Evolutionary conservation across 2,329 filamentous ascomycete genomes (phyloP).

Genomic region (Talaromyces sp.): DNA sequence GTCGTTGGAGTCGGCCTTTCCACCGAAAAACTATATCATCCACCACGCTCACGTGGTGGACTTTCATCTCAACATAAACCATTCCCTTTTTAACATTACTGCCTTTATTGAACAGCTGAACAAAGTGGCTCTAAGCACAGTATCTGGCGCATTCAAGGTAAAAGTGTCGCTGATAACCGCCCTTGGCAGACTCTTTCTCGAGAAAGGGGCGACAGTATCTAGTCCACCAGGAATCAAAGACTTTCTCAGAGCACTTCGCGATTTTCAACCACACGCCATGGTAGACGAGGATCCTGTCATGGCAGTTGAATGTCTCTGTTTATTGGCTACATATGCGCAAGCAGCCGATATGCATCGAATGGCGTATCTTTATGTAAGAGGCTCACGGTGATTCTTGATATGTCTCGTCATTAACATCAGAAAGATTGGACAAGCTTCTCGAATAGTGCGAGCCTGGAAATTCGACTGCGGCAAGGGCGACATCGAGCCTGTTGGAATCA

Average conservation of each 20-base stretch:
- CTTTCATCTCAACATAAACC: constrained; percentile 6
- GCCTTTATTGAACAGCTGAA: not conserved
- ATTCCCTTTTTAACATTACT: constrained; percentile 1
- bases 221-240: constrained; percentile 8
- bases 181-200: constrained; percentile 9
- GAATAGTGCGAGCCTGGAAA: not conserved
- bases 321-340: constrained; percentile 8
- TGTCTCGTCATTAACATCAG: not conserved
- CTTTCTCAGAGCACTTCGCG: not conserved
- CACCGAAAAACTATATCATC: constrained; percentile 2
- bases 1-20: not conserved
- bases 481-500: not conserved
- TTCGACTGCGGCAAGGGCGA: not conserved
- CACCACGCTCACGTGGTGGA: constrained; percentile 9
- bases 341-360: constrained; percentile 9
- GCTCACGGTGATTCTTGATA: not conserved
- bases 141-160: not conserved
- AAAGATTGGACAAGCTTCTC: constrained; percentile 4
- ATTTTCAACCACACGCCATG: not conserved
- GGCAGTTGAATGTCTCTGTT: not conserved
- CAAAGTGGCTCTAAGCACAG: not conserved
- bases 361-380: constrained; percentile 11
- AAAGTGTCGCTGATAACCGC: constrained; percentile 4
- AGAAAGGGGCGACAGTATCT: constrained; percentile 5
- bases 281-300: not conserved